Evolutionary conservation across 2,329 filamentous ascomycete genomes (phyloP).

Genomic region (Monosporascus ibericus): DNA sequence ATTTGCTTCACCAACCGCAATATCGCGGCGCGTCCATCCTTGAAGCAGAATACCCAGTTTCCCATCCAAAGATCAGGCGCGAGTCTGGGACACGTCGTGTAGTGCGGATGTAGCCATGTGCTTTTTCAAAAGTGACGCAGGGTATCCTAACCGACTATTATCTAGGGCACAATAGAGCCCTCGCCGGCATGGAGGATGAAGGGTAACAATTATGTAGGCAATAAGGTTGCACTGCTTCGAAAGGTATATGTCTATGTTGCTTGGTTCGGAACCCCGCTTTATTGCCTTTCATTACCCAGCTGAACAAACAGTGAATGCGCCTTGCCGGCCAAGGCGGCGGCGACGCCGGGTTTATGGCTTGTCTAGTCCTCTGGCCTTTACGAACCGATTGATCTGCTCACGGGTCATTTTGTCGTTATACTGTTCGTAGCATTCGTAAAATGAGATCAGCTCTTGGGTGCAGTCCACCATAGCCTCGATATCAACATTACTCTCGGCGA

Average conservation of each 20-base stretch:
- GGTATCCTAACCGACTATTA: background rate
- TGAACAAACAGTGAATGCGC: background rate
- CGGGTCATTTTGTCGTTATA: conserved; percentile 55
- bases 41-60: background rate
- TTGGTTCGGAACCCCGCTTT: no score
- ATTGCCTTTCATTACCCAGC: no score
- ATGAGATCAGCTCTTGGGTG: conserved; percentile 83
- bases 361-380: conserved; percentile 52
- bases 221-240: no score
- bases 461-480: conserved; percentile 81
- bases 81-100: background rate
- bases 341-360: conserved; percentile 25
- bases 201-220: no score
- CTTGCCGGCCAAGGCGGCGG: background rate
- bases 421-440: conserved; percentile 67
- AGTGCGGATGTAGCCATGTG: background rate
- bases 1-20: conserved; percentile 1
- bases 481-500: conserved; percentile 80
- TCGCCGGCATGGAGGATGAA: no score
- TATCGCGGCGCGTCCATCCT: background rate
- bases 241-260: no score
- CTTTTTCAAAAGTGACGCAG: background rate
- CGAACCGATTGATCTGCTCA: conserved; percentile 53
- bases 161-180: background rate
- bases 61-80: background rate